A percentile compares a stretch with the other conserved stretches of the same genome.
Evolutionary conservation across 805 yeast species (phyloP).

Genomic region (Kazachstania viticola): DNA sequence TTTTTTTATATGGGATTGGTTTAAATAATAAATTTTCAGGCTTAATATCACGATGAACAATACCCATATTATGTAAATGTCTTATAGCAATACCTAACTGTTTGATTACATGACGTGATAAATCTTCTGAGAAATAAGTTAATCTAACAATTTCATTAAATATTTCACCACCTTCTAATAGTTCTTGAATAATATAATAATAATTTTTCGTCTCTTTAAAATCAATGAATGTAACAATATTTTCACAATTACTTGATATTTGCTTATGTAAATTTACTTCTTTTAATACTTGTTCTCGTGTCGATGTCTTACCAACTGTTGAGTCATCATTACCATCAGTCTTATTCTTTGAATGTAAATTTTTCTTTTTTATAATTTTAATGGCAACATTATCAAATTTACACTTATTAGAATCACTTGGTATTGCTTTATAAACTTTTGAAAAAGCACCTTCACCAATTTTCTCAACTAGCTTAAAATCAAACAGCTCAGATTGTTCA

Average conservation of each 20-base stretch:
- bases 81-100: constrained; percentile 56
- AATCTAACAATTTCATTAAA: constrained; percentile 56
- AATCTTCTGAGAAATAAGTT: constrained; percentile 55
- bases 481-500: constrained; percentile 27
- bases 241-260: constrained; percentile 38
- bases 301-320: constrained; percentile 14
- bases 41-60: constrained; percentile 75
- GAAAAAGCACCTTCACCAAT: constrained; percentile 83
- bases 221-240: constrained; percentile 53
- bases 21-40: constrained; percentile 66
- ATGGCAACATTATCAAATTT: constrained; percentile 33
- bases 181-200: constrained; percentile 62
- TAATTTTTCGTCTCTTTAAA: constrained; percentile 50
- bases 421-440: constrained; percentile 53
- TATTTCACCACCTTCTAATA: constrained; percentile 68
- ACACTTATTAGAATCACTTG: constrained; percentile 7
- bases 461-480: constrained; percentile 33
- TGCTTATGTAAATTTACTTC: constrained; percentile 66
- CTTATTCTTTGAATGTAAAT: constrained; percentile 36
- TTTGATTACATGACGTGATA: constrained; percentile 48
- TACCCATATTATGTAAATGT: constrained; percentile 64
- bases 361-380: constrained; percentile 55
- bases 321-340: constrained; percentile 6
- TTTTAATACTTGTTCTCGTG: constrained; percentile 52
- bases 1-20: constrained; percentile 44